Conservation (phyloP, 164 flowering plant genomes). For the Buxus sempervirens region DNA sequence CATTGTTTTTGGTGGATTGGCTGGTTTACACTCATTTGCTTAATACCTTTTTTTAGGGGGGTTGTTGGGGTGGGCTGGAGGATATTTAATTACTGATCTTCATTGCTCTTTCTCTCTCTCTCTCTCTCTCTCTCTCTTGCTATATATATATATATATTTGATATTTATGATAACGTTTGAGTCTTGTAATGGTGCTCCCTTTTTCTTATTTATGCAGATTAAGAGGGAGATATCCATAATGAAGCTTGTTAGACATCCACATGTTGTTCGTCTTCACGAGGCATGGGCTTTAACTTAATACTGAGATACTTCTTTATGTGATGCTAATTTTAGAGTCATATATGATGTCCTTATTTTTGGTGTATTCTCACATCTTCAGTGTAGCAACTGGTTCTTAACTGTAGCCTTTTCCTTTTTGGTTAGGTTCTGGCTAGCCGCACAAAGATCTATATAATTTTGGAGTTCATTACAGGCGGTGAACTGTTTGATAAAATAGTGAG, state of each 20-base stretch:
- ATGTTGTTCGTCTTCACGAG: slow-evolving; percentile 94
- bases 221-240: slow-evolving; percentile 96
- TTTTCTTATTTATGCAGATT: slow-evolving; percentile 48
- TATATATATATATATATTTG: neutral
- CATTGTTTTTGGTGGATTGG: too few relatives aligned
- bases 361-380: neutral
- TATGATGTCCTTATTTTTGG: neutral
- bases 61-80: neutral
- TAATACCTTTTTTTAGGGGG: neutral
- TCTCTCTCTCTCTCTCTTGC: neutral
- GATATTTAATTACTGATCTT: too few relatives aligned
- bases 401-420: neutral
- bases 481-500: slow-evolving; percentile 97
- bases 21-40: too few relatives aligned
- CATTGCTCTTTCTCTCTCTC: neutral
- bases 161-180: neutral
- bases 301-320: neutral
- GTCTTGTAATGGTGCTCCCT: neutral
- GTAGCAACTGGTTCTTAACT: slow-evolving; percentile 3
- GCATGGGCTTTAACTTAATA: slow-evolving; percentile 29
- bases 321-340: slow-evolving; percentile 1
- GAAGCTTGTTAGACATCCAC: slow-evolving; percentile 97
- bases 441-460: slow-evolving; percentile 96
- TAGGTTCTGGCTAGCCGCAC: slow-evolving; percentile 97
- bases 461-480: slow-evolving; percentile 98